Evolutionary conservation across 208 protist genomes (phyloP), one percentile per base, ranked within the genome.

Genomic region (Crithidia sp.): DNA sequence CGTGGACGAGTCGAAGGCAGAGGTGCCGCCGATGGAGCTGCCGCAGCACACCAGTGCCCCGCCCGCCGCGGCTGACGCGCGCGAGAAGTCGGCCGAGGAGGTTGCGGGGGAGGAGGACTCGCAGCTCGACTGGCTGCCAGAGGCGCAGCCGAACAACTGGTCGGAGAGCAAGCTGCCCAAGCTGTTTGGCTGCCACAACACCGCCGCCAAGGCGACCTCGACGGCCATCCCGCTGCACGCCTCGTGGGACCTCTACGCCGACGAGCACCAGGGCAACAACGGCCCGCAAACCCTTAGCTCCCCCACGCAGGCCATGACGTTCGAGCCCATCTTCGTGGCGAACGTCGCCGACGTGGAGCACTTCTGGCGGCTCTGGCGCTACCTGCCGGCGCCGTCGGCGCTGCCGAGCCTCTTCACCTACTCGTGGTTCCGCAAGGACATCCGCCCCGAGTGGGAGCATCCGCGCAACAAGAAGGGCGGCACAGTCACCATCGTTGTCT

Each of bases 381-480:
- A 88, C 71, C 66, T 90, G 52, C 82, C 88, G 19, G 72, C 91
- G 4, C 87, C 89, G 19, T 93, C 89, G n/a, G 67, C 75, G 7
- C 79, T 87, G 71, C 58, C 81, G 28, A 78, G 79, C 0, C 70
- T 87, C 57, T 94, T 86, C 79, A 96, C 91, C 16, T 96, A 96
- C 82, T 88, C 85, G 61, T 96, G 85, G 84, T 96, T 96, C 79
- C 85, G 91, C 41, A 84, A 91, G 28, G 84, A 92, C 61, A 88
- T 96, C 68, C 84, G 83, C 43, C 91, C 91, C 6, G 89, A 92
- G 77, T 96, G 91, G 91, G 87, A 96, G 78, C 82, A 93, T 73
- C 78, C 89, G 14, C 87, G 91, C 54, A 96, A 96, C 66, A 89
- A 88, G 74, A 89, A 91, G 47, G 91, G 91, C 43, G 91, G 91